Conservation (phyloP, 2,329 filamentous ascomycete genomes). For the Exophiala alcalophila region DNA sequence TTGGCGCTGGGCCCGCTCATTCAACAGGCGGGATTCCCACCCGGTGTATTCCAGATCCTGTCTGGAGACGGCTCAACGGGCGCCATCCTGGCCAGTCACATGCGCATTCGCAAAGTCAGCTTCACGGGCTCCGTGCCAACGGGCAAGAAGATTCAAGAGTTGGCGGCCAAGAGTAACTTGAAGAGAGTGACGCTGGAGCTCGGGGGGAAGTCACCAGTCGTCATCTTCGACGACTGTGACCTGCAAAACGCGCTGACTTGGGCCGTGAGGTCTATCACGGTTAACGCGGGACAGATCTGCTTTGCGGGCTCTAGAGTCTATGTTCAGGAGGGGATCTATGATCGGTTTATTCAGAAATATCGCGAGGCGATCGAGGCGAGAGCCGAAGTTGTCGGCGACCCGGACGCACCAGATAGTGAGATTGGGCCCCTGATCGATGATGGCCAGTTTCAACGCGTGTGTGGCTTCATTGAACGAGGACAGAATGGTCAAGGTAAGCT, state of each 20-base stretch:
- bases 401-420: conserved; percentile 58
- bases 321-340: conserved; percentile 59
- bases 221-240: conserved; percentile 37
- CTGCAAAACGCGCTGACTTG: conserved; percentile 35
- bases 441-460: conserved; percentile 42
- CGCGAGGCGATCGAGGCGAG: conserved; percentile 34
- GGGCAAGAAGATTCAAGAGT: conserved; percentile 59
- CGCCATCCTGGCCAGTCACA: conserved; percentile 56
- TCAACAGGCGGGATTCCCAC: conserved; percentile 55
- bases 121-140: conserved; percentile 61
- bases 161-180: conserved; percentile 50
- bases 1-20: conserved; percentile 58
- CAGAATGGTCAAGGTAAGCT: conserved; percentile 41
- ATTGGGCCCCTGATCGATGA: conserved; percentile 46
- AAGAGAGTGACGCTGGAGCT: conserved; percentile 62
- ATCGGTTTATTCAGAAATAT: conserved; percentile 53
- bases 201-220: conserved; percentile 36
- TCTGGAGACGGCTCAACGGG: conserved; percentile 60
- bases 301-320: conserved; percentile 53
- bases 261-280: conserved; percentile 32
- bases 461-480: conserved; percentile 41
- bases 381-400: conserved; percentile 54
- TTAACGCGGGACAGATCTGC: conserved; percentile 36
- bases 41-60: conserved; percentile 59
- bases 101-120: conserved; percentile 58